A percentile compares a stretch with the other conserved stretches of the same genome.
Evolutionary conservation across 495 filamentous ascomycete species (phyloP).

Genomic region (Penicillium nucicola): DNA sequence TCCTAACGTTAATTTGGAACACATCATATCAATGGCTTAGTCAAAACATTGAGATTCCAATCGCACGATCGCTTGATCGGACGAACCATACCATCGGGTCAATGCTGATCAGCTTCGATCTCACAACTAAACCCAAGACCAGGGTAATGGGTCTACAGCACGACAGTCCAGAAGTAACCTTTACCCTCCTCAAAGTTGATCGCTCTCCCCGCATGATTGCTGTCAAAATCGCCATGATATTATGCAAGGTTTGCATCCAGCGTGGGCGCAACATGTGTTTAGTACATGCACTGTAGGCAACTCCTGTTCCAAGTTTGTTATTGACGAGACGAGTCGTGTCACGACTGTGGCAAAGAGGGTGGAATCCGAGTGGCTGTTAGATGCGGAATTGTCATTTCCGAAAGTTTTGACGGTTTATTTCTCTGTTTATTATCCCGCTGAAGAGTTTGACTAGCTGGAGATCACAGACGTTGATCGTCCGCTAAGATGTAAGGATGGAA

Average conservation of each 20-base stretch:
- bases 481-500: constrained; percentile 16
- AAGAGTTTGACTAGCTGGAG: background rate
- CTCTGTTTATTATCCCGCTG: background rate
- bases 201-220: no score
- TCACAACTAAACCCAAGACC: background rate
- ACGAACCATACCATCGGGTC: constrained; percentile 5
- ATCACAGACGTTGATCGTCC: constrained; percentile 3
- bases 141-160: background rate
- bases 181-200: background rate
- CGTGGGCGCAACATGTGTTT: background rate
- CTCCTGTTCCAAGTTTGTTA: background rate
- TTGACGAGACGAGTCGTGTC: background rate
- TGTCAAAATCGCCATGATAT: background rate
- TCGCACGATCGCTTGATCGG: constrained; percentile 8
- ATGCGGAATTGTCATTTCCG: background rate
- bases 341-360: background rate
- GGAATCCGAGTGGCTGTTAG: background rate
- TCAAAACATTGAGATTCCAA: no score
- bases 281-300: no score
- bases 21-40: no score
- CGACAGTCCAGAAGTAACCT: background rate
- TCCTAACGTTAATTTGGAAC: no score
- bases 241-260: constrained; percentile 11
- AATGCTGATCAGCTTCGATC: background rate
- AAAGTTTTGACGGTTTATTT: background rate